These are phyloP conservation scores for Backusella parvicylindrica DNA, from an alignment of 192 early-diverging fungal species.

Conservation along the genomic window DNA sequence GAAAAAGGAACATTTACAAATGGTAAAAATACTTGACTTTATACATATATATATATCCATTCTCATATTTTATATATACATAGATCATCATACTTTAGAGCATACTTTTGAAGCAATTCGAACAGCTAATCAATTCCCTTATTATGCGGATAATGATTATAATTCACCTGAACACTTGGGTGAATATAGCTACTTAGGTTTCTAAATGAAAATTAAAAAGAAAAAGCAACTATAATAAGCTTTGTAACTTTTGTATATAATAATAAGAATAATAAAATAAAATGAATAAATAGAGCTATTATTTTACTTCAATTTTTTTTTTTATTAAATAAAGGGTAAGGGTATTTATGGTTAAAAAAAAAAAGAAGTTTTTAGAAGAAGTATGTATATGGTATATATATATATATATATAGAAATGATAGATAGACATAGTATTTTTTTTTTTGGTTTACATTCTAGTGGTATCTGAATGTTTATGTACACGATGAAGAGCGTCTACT, in stretches of 20 bases:
- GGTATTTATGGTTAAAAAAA: too few relatives aligned
- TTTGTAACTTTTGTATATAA: background rate
- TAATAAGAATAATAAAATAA: background rate
- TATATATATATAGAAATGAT: too few relatives aligned
- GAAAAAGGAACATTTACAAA: conserved; percentile 51
- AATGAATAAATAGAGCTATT: background rate
- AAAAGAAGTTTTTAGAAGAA: too few relatives aligned
- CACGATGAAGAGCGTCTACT: background rate
- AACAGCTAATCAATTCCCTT: conserved; percentile 26
- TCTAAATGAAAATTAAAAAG: too few relatives aligned
- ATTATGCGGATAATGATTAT: conserved; percentile 41
- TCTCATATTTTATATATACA: background rate
- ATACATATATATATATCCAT: background rate
- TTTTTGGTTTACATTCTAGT: background rate
- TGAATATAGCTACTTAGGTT: conserved; percentile 39
- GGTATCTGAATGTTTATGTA: conserved; percentile 7
- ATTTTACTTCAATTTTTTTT: too few relatives aligned
- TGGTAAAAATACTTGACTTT: too few relatives aligned
- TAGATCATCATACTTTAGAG: conserved; percentile 34
- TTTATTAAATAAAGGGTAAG: background rate
- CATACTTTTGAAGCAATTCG: conserved; percentile 36
- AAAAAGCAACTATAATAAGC: too few relatives aligned
- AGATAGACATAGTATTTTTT: background rate
- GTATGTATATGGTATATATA: background rate
- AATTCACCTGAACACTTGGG: conserved; percentile 26